Evolutionary conservation across 257 asterid species (phyloP), one percentile per base, ranked within the genome.

Genomic region (Scutellaria barbata): DNA sequence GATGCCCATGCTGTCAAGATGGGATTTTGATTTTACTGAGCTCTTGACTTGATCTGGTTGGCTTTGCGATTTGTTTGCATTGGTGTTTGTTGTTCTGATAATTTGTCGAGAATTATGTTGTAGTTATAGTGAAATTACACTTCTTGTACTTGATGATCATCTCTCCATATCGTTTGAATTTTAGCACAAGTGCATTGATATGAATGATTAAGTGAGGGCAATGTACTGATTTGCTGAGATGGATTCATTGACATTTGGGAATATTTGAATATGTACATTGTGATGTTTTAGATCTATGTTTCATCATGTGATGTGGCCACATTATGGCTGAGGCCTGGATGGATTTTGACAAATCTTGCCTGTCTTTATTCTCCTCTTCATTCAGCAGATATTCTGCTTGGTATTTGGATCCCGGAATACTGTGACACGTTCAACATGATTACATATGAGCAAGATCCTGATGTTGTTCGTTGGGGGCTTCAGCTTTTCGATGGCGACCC

Each of bases 391-490:
- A 69, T 56, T 46, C 20, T 39, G 33, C 51, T 77, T 66, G 68
- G 65, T 52, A 14, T 56, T 63, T 55, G 67, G 74, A 63, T 42
- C 73, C 64, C 41, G 77, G 39, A 48, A 52, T 65, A 55, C 65
- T 33, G 58, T 63, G 66, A 39, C 7, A 37, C n/a, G 51, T 37
- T 59, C 57, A 77, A 68, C 56, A 92, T 92, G 98, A 81, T 87
- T 63, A 82, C 95, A 4, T 84, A 87, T 42, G 98, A 92, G 74
- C 97, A 90, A 85, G 97, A 90, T 86, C 92, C 95, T 5, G 98
- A 92, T 76, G 95, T 92, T 67, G 84, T 92, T 69, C 90, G 89
- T 64, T 92, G 98, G 98, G 98, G 98, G 45, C 97, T 87, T 79
- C 92, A 86, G 85, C 88, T 92, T 70, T 92, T 92, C 48, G 96